Evolutionary conservation across 306 rosid species (phyloP).

Genomic region (Sicyos edulis): DNA sequence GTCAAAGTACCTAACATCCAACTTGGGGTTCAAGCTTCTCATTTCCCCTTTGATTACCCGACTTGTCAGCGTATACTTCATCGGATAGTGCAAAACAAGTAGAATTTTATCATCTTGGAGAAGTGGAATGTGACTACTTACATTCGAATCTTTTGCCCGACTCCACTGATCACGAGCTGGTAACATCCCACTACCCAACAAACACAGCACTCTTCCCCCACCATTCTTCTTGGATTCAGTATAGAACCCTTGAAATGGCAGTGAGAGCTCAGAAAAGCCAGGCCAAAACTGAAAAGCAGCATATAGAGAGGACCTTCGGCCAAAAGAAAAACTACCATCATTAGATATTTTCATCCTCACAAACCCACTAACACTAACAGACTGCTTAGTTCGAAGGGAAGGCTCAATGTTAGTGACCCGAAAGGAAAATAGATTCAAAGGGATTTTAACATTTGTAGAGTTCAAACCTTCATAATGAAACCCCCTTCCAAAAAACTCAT

Average conservation of each 20-base stretch:
- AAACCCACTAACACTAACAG: slow-evolving; percentile 43
- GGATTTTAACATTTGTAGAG: background rate
- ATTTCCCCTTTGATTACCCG: slow-evolving; percentile 63
- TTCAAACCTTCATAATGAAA: too few relatives aligned
- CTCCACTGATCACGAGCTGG: slow-evolving; percentile 72
- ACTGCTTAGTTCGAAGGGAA: slow-evolving; percentile 48
- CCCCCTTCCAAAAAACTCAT: too few relatives aligned
- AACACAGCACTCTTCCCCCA: slow-evolving; percentile 79
- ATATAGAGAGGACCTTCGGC: slow-evolving; percentile 26
- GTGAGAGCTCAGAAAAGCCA: slow-evolving; percentile 47
- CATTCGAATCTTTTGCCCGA: slow-evolving; percentile 52
- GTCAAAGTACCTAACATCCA: slow-evolving; percentile 66
- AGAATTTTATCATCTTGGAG: slow-evolving; percentile 69
- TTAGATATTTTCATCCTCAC: slow-evolving; percentile 52
- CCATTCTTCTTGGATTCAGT: slow-evolving; percentile 71
- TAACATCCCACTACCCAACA: slow-evolving; percentile 68
- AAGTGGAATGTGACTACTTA: slow-evolving; percentile 35
- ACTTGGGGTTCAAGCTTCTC: slow-evolving; percentile 62
- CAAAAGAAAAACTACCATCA: slow-evolving; percentile 30
- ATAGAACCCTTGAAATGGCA: slow-evolving; percentile 73
- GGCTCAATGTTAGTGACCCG: slow-evolving; percentile 61
- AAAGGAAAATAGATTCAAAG: slow-evolving; percentile 56
- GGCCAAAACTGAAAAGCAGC: slow-evolving; percentile 58
- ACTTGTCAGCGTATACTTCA: slow-evolving; percentile 50
- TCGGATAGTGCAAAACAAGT: slow-evolving; percentile 64